Conservation (phyloP, 192 early-diverging fungal species). For the Entomortierella lignicola region DNA sequence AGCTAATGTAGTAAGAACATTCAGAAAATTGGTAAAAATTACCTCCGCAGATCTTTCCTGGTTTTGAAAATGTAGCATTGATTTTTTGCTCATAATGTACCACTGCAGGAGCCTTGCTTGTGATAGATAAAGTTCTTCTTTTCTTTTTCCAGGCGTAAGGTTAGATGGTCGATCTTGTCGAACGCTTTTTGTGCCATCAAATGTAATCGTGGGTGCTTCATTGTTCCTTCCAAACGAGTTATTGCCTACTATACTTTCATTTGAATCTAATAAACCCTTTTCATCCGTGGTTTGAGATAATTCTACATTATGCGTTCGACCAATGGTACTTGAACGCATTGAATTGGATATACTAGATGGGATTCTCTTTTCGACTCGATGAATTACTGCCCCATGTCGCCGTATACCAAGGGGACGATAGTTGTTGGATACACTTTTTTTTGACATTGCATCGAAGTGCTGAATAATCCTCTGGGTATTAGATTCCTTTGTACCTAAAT, state of each 20-base stretch:
- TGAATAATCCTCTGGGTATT: constrained; percentile 12
- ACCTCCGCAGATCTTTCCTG: constrained; percentile 34
- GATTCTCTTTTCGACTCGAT: constrained; percentile 7
- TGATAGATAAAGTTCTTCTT: constrained; percentile 43
- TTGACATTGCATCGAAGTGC: constrained; percentile 20
- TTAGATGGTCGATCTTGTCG: constrained; percentile 14
- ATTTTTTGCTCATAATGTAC: constrained; percentile 18
- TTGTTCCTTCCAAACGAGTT: neutral
- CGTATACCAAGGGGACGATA: constrained; percentile 2
- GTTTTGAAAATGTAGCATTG: constrained; percentile 7
- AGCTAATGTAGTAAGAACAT: too few relatives aligned
- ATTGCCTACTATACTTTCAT: neutral
- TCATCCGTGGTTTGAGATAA: neutral
- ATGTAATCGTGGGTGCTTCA: neutral
- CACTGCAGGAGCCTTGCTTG: constrained; percentile 42
- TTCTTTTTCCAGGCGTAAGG: neutral
- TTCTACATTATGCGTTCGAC: neutral
- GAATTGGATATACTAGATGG: neutral
- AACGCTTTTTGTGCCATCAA: constrained; percentile 1
- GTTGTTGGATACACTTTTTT: neutral
- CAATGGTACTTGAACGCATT: neutral
- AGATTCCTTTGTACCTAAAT: neutral
- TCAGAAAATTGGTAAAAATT: too few relatives aligned
- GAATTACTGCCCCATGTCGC: constrained; percentile 1
- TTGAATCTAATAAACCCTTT: too few relatives aligned